A percentile compares a stretch with the other conserved stretches of the same genome.
These are phyloP conservation scores for Eucalyptus cloeziana DNA, from an alignment of 345 rosid species.

Conservation along the genomic window DNA sequence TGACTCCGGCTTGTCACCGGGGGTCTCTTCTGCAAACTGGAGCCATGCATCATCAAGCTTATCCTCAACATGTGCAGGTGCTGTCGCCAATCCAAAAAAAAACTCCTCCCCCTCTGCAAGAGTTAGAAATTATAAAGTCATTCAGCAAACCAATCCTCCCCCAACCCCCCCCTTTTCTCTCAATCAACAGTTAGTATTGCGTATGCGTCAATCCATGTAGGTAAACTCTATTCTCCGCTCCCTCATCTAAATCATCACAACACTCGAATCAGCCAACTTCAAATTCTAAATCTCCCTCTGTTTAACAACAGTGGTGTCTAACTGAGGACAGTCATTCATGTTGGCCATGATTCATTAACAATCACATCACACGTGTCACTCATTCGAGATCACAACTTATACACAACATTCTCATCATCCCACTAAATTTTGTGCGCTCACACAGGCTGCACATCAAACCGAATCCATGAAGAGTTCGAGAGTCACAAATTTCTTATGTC, in stretches of 20 bases:
- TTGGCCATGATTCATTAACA: not conserved
- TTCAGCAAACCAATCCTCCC: not conserved
- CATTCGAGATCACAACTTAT: not conserved
- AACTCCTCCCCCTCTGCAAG: constrained; percentile 41
- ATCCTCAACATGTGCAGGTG: constrained; percentile 95
- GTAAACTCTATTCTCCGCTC: not conserved
- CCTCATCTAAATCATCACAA: not conserved
- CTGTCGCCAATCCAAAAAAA: constrained; percentile 97
- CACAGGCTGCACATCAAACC: not conserved
- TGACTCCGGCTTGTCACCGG: constrained; percentile 22
- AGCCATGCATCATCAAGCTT: constrained; percentile 89
- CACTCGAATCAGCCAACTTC: not conserved
- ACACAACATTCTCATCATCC: not conserved
- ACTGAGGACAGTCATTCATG: not conserved
- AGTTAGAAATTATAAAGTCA: not conserved
- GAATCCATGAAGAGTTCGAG: not conserved
- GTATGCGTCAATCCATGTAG: not conserved
- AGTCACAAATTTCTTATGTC: not conserved
- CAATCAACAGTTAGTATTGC: not conserved
- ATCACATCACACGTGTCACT: not conserved
- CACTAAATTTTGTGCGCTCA: not conserved
- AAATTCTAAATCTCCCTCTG: not conserved
- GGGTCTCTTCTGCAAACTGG: constrained; percentile 65
- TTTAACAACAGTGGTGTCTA: not conserved
- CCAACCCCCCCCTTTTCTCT: not conserved